Evolutionary conservation across 768 basidiomycete genomes (phyloP).

Genomic region (Mycena epipterygia): DNA sequence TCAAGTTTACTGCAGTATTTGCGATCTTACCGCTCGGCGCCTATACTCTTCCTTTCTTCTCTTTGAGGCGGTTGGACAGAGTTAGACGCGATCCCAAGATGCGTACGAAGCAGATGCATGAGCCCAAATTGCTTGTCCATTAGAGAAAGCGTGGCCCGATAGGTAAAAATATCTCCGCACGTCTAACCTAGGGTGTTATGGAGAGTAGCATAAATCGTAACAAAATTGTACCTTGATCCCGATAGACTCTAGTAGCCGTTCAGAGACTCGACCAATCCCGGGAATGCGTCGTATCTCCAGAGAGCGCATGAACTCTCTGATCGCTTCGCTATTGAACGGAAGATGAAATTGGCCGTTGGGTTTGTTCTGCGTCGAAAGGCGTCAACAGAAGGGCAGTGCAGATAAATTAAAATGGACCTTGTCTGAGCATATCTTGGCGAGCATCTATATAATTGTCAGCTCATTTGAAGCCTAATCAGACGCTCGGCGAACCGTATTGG

Average conservation of each 20-base stretch:
- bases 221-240: constrained; percentile 77
- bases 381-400: constrained; percentile 6
- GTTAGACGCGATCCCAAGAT: constrained; percentile 91
- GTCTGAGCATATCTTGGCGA: constrained; percentile 98
- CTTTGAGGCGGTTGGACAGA: constrained; percentile 80
- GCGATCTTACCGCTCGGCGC: constrained; percentile 79
- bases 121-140: constrained; percentile 93
- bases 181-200: constrained; percentile 59
- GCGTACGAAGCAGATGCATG: constrained; percentile 78
- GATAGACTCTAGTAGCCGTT: constrained; percentile 87
- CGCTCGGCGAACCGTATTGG: constrained; percentile 80
- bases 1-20: neutral
- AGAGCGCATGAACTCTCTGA: constrained; percentile 83
- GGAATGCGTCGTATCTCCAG: constrained; percentile 90
- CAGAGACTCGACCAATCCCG: constrained; percentile 92
- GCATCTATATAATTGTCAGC: constrained; percentile 67
- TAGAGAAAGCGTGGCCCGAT: constrained; percentile 79
- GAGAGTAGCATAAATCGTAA: constrained; percentile 2
- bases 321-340: constrained; percentile 70
- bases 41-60: constrained; percentile 93
- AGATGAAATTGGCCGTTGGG: constrained; percentile 93
- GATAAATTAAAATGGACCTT: constrained; percentile 60
- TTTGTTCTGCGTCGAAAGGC: constrained; percentile 74
- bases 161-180: constrained; percentile 89
- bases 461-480: constrained; percentile 32